Evolutionary conservation across 495 filamentous ascomycete species (phyloP).

Genomic region (Immersiella caudata): DNA sequence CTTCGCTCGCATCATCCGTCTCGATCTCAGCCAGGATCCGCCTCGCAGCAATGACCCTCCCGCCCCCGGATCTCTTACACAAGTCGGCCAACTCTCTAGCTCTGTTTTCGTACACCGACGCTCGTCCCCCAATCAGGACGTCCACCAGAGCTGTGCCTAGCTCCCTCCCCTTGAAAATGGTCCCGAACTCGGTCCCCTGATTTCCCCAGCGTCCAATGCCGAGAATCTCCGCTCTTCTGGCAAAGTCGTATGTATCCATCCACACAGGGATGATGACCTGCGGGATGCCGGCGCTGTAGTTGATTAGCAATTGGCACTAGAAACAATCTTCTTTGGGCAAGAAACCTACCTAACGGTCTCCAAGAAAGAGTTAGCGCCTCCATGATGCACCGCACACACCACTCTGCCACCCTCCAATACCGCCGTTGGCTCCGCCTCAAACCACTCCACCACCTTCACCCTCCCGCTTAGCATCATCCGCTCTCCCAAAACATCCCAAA

Average conservation of each 20-base stretch:
- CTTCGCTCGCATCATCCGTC: not conserved
- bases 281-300: conserved; percentile 49
- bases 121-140: conserved; percentile 26
- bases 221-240: conserved; percentile 52
- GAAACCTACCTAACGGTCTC: conserved; percentile 43
- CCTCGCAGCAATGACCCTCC: conserved; percentile 30
- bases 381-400: conserved; percentile 48
- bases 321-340: too few relatives aligned
- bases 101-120: conserved; percentile 20
- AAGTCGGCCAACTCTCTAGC: conserved; percentile 31
- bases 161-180: conserved; percentile 22
- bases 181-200: conserved; percentile 8
- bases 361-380: conserved; percentile 49
- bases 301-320: not conserved
- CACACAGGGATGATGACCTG: conserved; percentile 57
- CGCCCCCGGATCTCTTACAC: conserved; percentile 27
- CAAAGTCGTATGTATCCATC: conserved; percentile 60
- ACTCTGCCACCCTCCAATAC: conserved; percentile 43
- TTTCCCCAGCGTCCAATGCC: conserved; percentile 56
- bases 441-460: conserved; percentile 41
- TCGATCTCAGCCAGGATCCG: conserved; percentile 30
- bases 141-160: conserved; percentile 30
- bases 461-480: conserved; percentile 33
- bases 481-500: conserved; percentile 22
- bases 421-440: conserved; percentile 42